phyloP scores from a whole-genome alignment of 1,284 basidiomycete species.

The Fomes fomentarius region DNA sequence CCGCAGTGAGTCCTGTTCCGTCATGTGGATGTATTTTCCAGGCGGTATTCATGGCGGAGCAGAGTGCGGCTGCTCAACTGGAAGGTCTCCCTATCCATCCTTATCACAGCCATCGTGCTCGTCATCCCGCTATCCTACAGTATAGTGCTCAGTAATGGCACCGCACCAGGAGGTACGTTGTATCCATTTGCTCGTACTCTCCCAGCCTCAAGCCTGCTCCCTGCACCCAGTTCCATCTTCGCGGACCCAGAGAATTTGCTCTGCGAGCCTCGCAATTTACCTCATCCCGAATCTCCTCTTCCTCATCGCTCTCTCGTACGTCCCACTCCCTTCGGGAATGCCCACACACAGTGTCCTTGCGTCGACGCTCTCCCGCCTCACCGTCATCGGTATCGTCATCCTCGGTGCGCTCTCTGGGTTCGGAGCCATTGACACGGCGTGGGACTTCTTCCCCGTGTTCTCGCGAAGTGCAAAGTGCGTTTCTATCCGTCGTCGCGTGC shows the following conservation, averaged over 20 bases:
- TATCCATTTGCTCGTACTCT: neutral
- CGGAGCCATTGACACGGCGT: conserved; percentile 69
- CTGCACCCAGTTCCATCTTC: conserved; percentile 31
- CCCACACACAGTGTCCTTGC: conserved; percentile 45
- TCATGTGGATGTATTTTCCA: too few species aligned
- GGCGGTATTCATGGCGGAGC: too few species aligned
- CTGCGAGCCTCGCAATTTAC: conserved; percentile 43
- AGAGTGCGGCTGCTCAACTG: conserved; percentile 69
- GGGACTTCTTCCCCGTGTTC: conserved; percentile 47
- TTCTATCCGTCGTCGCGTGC: neutral
- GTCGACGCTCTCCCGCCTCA: conserved; percentile 59
- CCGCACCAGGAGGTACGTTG: conserved; percentile 19
- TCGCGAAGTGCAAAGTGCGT: conserved; percentile 27
- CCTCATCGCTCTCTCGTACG: conserved; percentile 60
- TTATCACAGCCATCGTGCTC: conserved; percentile 60
- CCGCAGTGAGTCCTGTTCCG: conserved; percentile 49
- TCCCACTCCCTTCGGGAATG: conserved; percentile 63
- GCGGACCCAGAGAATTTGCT: conserved; percentile 33
- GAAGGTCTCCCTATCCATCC: conserved; percentile 58
- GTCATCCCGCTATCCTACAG: conserved; percentile 64
- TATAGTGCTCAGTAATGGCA: conserved; percentile 52
- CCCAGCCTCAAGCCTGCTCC: too few species aligned
- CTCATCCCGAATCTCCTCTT: conserved; percentile 57
- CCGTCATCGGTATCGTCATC: conserved; percentile 73
- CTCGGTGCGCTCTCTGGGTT: conserved; percentile 76